Evolutionary conservation across 2,329 filamentous ascomycete genomes (phyloP).

Genomic region (Moelleriella libera): DNA sequence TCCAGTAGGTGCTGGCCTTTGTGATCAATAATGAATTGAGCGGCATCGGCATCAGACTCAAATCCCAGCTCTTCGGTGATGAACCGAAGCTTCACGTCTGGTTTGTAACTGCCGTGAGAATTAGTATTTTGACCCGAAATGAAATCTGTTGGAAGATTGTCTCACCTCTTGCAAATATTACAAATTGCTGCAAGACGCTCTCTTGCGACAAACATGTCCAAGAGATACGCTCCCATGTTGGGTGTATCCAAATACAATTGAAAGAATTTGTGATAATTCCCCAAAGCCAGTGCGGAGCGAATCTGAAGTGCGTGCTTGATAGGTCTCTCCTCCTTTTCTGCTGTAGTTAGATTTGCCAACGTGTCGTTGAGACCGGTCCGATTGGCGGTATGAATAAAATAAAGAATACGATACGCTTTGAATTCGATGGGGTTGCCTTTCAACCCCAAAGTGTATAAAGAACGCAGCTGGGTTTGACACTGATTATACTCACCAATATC

Average conservation of each 20-base stretch:
- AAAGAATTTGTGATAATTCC: constrained; percentile 98
- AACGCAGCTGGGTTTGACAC: constrained; percentile 95
- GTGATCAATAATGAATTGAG: constrained; percentile 78
- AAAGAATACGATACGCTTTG: constrained; percentile 97
- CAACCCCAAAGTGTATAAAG: constrained; percentile 74
- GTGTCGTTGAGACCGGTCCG: constrained; percentile 96
- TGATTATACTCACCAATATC: constrained; percentile 99
- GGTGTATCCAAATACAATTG: constrained; percentile 86
- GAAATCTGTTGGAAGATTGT: not conserved
- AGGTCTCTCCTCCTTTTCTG: constrained; percentile 76
- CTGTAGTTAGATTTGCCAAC: constrained; percentile 93
- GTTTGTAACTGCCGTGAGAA: constrained; percentile 62
- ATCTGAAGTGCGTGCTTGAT: constrained; percentile 88
- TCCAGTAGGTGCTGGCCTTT: constrained; percentile 63
- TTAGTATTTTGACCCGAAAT: not conserved
- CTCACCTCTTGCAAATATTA: constrained; percentile 84
- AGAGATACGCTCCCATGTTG: constrained; percentile 94
- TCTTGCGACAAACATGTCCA: constrained; percentile 97
- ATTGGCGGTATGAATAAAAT: constrained; percentile 98
- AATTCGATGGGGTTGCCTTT: constrained; percentile 90
- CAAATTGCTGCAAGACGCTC: constrained; percentile 84
- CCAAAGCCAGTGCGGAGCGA: constrained; percentile 78
- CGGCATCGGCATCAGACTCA: constrained; percentile 79
- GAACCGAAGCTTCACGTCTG: constrained; percentile 76
- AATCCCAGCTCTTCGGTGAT: constrained; percentile 94